Conservation (phyloP, 2,329 filamentous ascomycete species). For the Stromatinia cepivora region DNA sequence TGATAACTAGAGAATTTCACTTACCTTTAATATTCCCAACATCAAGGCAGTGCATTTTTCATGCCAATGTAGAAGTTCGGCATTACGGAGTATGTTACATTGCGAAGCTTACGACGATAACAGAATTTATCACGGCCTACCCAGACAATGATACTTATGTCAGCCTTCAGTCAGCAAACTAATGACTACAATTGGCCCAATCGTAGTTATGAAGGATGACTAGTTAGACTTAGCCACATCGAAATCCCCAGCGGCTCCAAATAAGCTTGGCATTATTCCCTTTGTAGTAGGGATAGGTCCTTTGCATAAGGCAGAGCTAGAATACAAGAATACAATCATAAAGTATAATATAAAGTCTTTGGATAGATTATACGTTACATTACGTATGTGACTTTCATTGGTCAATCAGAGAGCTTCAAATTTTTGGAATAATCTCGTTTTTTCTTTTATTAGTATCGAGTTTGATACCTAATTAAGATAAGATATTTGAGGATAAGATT, state of each 20-base stretch:
- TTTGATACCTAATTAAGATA: no score
- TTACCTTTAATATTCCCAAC: slow-evolving; percentile 6
- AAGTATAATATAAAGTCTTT: no score
- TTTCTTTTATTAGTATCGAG: no score
- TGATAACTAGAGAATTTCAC: not conserved
- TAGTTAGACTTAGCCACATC: not conserved
- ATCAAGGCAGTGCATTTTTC: slow-evolving; percentile 4
- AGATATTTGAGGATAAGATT: no score
- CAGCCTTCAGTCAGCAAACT: not conserved
- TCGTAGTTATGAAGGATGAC: not conserved
- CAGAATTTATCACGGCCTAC: slow-evolving; percentile 4
- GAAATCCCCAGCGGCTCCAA: not conserved
- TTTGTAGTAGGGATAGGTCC: not conserved
- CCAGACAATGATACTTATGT: not conserved
- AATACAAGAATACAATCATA: no score
- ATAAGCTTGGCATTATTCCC: not conserved
- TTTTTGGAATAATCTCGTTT: no score
- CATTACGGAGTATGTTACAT: not conserved
- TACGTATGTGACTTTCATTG: no score
- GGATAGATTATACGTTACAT: no score
- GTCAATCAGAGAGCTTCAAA: no score
- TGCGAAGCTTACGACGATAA: slow-evolving; percentile 5
- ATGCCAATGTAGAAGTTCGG: not conserved
- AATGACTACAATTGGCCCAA: not conserved
- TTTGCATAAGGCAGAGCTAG: not conserved